Conservation (phyloP, 345 rosid genomes). For the Gossypium australe region DNA sequence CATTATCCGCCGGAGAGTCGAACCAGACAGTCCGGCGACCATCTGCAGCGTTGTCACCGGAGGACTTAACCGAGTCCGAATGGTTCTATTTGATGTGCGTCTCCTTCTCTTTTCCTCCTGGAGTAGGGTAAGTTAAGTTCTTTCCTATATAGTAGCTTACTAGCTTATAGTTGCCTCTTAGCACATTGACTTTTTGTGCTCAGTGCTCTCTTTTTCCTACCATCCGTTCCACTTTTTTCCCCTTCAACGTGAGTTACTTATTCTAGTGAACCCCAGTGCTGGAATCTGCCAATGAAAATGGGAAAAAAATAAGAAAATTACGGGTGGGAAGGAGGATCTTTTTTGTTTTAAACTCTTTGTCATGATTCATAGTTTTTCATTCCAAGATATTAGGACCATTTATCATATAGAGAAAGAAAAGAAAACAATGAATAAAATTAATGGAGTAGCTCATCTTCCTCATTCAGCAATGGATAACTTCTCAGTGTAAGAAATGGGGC, state of each 20-base stretch:
- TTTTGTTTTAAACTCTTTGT: conserved; percentile 24
- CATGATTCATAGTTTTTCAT: conserved; percentile 14
- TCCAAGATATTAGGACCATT: conserved; percentile 15
- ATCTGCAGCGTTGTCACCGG: conserved; percentile 81
- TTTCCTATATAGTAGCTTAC: background rate
- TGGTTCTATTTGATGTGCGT: conserved; percentile 98
- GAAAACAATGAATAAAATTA: conserved; percentile 1
- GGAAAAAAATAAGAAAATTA: conserved; percentile 7
- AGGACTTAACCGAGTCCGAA: conserved; percentile 92
- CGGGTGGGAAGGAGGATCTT: conserved; percentile 10
- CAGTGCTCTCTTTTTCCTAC: background rate
- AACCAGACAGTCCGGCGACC: conserved; percentile 69
- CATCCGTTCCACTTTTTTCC: conserved; percentile 9
- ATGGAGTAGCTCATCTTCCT: background rate
- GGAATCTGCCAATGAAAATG: conserved; percentile 16
- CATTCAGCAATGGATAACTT: too few relatives aligned
- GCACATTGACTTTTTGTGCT: background rate
- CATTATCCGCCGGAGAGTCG: conserved; percentile 70
- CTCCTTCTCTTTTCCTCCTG: conserved; percentile 86
- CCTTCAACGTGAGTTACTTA: conserved; percentile 13
- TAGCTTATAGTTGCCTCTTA: background rate
- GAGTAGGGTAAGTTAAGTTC: conserved; percentile 70
- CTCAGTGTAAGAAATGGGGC: background rate
- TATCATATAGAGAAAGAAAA: conserved; percentile 14
- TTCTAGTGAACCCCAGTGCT: conserved; percentile 16